A percentile compares a stretch with the other conserved stretches of the same genome.
Conservation (phyloP, 2,329 filamentous ascomycete genomes). For the Lasiodiplodia citricola region DNA sequence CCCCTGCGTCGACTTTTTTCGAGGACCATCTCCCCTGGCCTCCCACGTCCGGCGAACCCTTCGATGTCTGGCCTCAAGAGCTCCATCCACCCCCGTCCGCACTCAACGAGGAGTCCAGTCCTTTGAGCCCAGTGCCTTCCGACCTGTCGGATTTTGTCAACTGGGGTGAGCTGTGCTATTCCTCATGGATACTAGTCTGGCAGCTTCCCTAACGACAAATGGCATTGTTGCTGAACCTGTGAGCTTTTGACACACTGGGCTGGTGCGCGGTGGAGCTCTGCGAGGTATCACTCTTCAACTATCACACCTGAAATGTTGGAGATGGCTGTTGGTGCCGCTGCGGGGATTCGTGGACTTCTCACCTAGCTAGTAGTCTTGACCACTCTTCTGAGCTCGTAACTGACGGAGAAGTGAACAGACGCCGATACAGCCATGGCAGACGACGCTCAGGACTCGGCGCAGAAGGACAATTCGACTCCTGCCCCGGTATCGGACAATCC, state of each 20-base stretch:
- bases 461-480: constrained; percentile 53
- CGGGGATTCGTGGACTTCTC: not conserved
- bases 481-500: constrained; percentile 65
- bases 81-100: not conserved
- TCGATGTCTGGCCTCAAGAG: not conserved
- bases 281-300: not conserved
- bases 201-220: not conserved
- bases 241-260: not conserved
- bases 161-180: not conserved
- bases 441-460: constrained; percentile 55
- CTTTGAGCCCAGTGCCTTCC: not conserved
- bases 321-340: not conserved
- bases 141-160: not conserved
- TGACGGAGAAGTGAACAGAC: constrained; percentile 10
- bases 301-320: not conserved
- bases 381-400: not conserved
- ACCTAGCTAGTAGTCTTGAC: not conserved
- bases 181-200: not conserved
- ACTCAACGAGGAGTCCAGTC: not conserved
- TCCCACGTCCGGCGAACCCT: not conserved
- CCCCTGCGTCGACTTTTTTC: not conserved
- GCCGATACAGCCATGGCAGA: constrained; percentile 63
- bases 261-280: not conserved
- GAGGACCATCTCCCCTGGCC: not conserved
- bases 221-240: not conserved